Base-by-base conservation (phyloP, 2,329 filamentous ascomycete genomes). In the Trichophyton verrucosum region DNA sequence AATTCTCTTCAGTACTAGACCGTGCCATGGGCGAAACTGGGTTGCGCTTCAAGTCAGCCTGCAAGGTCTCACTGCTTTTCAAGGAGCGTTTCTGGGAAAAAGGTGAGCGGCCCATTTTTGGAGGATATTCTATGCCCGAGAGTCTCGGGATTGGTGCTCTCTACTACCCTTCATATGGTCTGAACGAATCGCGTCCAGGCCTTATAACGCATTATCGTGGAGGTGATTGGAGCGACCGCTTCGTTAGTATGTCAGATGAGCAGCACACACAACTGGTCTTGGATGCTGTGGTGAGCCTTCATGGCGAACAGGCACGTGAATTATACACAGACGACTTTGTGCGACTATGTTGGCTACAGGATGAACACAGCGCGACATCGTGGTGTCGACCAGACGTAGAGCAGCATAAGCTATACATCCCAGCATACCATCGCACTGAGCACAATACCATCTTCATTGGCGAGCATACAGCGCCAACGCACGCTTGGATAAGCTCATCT, bases 171-270 rank as follows among this genome's bases (percentile, higher is more conserved):
- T 6, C 6, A 6, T 30, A 30, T 30, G 27, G 27, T 6, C 6
- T 30, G 27, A 30, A 30, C 27, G 27, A 30, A 30, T 5, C 72
- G 70, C 47, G 69, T 69, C 11, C 27, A 7, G 27, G 27, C 27
- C 27, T 30, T 30, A 30, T 30, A 30, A 30, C 27, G 27, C 27
- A 30, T 30, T 30, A 30, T 30, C 27, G 27, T 30, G 27, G 27
- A 30, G 27, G 27, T 8, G 27, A 30, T 74, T 40, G 72, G 72
- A 1, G 67, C 58, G 3, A 67, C 74, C 6, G 74, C 71, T 60
- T 74, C 74, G 53, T 72, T 72, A 3, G 71, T 69, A 0, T 74
- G 69, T 51, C 71, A 72, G 15, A 65, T 73, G 8, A 74, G 74
- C 24, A 68, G 67, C 3, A 71, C 71, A 30, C 27, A 8, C 27